phyloP scores from a whole-genome alignment of 768 basidiomycete genomes.

The Suillus subalutaceus region DNA sequence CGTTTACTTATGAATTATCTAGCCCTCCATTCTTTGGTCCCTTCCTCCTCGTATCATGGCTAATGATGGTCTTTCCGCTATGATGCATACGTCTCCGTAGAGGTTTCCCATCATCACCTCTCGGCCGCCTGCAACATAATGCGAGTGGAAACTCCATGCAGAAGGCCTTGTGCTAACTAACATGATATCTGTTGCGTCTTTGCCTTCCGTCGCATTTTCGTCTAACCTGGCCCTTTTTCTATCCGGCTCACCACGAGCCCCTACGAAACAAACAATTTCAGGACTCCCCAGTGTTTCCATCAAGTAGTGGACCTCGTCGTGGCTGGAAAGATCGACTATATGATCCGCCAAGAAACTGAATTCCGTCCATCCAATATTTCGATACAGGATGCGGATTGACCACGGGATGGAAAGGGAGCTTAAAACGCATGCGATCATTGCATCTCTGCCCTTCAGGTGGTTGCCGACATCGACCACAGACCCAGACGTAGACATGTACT shows the following conservation, averaged over 20 bases:
- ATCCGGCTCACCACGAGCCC: neutral
- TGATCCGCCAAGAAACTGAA: conserved; percentile 6
- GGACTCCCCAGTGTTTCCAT: neutral
- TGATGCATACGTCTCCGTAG: conserved; percentile 10
- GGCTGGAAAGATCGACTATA: conserved; percentile 2
- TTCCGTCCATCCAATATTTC: conserved; percentile 2
- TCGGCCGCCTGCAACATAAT: conserved; percentile 1
- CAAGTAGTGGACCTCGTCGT: neutral
- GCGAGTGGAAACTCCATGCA: conserved; percentile 5
- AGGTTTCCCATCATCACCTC: conserved; percentile 6
- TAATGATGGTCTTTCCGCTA: neutral
- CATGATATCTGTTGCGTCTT: neutral
- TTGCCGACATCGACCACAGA: conserved; percentile 15
- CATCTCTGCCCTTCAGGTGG: conserved; percentile 10
- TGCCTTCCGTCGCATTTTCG: neutral
- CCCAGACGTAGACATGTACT: conserved; percentile 30
- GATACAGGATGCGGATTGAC: conserved; percentile 11
- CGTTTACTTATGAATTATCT: neutral
- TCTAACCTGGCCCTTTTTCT: conserved; percentile 3
- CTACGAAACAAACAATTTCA: conserved; percentile 3
- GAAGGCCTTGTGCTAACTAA: conserved; percentile 2
- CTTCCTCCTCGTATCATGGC: neutral
- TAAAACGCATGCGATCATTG: conserved; percentile 7
- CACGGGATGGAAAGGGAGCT: conserved; percentile 10
- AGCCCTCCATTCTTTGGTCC: neutral